Conservation (phyloP, 2,329 filamentous ascomycete genomes). For the Bipolaris sorokiniana region DNA sequence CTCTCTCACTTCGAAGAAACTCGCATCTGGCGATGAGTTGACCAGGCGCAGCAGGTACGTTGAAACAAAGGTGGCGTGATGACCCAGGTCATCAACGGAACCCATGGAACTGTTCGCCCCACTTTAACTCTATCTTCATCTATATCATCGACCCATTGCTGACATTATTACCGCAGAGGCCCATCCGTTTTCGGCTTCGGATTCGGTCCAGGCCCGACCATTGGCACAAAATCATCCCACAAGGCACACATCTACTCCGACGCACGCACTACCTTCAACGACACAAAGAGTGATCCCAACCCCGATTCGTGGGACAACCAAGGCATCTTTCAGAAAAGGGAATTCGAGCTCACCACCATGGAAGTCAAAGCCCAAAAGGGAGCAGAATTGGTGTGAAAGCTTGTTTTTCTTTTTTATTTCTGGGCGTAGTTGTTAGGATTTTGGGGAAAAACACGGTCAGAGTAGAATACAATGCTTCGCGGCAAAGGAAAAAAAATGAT, state of each 20-base stretch:
- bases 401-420: neutral
- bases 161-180: constrained; percentile 1
- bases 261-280: constrained; percentile 20
- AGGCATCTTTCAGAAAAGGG: constrained; percentile 34
- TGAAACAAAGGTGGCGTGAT: neutral
- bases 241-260: constrained; percentile 32
- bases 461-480: constrained; percentile 12
- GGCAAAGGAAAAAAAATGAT: neutral
- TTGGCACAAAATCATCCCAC: constrained; percentile 21
- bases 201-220: constrained; percentile 14
- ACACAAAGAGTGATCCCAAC: constrained; percentile 19
- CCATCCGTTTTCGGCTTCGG: constrained; percentile 14
- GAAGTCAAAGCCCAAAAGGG: constrained; percentile 18
- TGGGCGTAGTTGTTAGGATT: neutral
- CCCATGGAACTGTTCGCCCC: too few species aligned
- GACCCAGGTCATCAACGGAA: neutral
- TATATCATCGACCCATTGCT: neutral
- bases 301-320: constrained; percentile 34
- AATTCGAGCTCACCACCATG: constrained; percentile 33
- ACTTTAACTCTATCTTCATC: neutral
- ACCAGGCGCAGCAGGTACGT: constrained; percentile 25
- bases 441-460: neutral
- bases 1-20: constrained; percentile 46
- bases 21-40: constrained; percentile 21
- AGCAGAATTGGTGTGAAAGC: constrained; percentile 6